Evolutionary conservation across 495 filamentous ascomycete species (phyloP).

Genomic region (Darksidea phi): DNA sequence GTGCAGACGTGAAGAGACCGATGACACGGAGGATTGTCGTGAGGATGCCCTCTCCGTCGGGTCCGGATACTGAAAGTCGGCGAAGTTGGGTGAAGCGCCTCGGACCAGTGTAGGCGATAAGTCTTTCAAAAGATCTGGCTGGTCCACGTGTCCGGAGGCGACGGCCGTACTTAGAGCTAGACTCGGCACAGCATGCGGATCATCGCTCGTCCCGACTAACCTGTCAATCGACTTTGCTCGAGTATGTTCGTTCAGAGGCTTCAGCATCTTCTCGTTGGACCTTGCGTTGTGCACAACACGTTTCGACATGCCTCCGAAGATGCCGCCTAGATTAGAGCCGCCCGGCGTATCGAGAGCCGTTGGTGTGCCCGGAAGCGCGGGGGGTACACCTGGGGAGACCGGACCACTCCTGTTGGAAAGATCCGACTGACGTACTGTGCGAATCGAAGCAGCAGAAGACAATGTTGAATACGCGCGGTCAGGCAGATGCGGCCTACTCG

Average conservation of each 20-base stretch:
- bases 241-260: constrained; percentile 44
- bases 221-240: constrained; percentile 50
- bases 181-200: constrained; percentile 42
- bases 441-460: constrained; percentile 62
- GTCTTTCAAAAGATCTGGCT: constrained; percentile 39
- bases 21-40: constrained; percentile 34
- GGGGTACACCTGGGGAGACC: constrained; percentile 39
- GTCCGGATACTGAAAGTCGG: constrained; percentile 13
- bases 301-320: constrained; percentile 59
- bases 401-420: constrained; percentile 30
- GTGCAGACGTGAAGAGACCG: constrained; percentile 23
- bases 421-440: constrained; percentile 49
- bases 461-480: constrained; percentile 57
- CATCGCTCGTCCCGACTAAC: constrained; percentile 47
- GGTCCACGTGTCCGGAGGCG: constrained; percentile 43
- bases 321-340: constrained; percentile 52
- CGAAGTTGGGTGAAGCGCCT: constrained; percentile 1
- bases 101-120: constrained; percentile 8
- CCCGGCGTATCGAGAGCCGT: constrained; percentile 52
- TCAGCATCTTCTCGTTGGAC: constrained; percentile 46
- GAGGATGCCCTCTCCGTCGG: constrained; percentile 21
- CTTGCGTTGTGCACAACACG: constrained; percentile 50
- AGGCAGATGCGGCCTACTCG: constrained; percentile 46
- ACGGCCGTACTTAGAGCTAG: constrained; percentile 43
- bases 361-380: constrained; percentile 48